A percentile compares a stretch with the other conserved stretches of the same genome.
Evolutionary conservation across 2,329 filamentous ascomycete genomes (phyloP).

Genomic region (Aschersonia sp.): DNA sequence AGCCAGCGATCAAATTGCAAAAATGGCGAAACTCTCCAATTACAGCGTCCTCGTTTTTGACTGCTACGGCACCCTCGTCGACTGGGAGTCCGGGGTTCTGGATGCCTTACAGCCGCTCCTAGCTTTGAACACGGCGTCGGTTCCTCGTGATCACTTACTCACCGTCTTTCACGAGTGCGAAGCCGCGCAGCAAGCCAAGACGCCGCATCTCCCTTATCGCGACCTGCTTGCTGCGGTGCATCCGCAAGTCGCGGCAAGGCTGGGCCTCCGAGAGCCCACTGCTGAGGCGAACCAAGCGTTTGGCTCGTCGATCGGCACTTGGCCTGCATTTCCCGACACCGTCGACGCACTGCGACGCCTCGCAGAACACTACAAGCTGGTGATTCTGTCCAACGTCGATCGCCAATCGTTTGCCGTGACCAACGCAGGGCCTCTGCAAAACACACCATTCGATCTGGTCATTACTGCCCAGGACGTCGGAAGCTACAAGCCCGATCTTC

Average conservation of each 20-base stretch:
- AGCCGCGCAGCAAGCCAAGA: slow-evolving; percentile 41
- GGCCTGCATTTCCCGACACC: slow-evolving; percentile 44
- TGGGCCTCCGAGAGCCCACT: slow-evolving; percentile 14
- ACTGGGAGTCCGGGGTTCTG: slow-evolving; percentile 59
- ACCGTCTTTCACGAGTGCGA: slow-evolving; percentile 33
- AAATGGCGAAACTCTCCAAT: not conserved
- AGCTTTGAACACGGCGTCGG: slow-evolving; percentile 5
- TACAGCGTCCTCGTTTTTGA: slow-evolving; percentile 47
- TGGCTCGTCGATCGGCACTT: slow-evolving; percentile 33
- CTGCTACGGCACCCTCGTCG: slow-evolving; percentile 66
- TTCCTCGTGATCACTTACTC: slow-evolving; percentile 22
- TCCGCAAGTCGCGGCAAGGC: slow-evolving; percentile 16
- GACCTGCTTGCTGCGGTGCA: slow-evolving; percentile 28
- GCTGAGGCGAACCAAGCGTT: slow-evolving; percentile 12
- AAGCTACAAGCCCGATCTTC: slow-evolving; percentile 50
- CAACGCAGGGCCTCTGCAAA: slow-evolving; percentile 23
- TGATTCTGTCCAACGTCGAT: slow-evolving; percentile 48
- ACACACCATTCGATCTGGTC: slow-evolving; percentile 41
- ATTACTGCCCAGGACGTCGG: slow-evolving; percentile 60
- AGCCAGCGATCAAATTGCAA: not conserved
- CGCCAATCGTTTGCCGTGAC: slow-evolving; percentile 14
- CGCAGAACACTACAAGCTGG: slow-evolving; percentile 36
- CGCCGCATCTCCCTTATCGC: slow-evolving; percentile 23
- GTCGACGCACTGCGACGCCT: slow-evolving; percentile 35
- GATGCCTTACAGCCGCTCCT: slow-evolving; percentile 31